Conservation (phyloP, 345 rosid species). For the Citrus australasica region DNA sequence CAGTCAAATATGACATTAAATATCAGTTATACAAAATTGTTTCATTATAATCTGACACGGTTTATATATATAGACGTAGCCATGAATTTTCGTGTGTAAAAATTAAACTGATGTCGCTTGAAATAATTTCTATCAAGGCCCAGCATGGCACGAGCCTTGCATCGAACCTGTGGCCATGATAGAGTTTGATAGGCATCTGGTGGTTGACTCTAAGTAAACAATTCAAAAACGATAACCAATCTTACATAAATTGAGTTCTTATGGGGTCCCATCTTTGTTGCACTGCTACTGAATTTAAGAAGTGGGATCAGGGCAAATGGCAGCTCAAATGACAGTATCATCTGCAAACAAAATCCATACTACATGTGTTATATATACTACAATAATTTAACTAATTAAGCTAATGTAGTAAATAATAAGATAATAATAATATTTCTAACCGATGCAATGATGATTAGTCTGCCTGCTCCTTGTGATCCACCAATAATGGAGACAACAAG, state of each 20-base stretch:
- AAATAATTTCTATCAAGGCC: too few species aligned
- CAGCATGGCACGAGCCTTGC: too few species aligned
- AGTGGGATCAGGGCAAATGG: constrained; percentile 76
- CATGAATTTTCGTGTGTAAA: too few species aligned
- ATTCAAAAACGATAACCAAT: too few species aligned
- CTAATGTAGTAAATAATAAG: not conserved
- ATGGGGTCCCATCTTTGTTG: constrained; percentile 70
- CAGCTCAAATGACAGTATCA: constrained; percentile 69
- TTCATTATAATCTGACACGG: too few species aligned
- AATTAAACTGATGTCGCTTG: too few species aligned
- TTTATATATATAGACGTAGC: too few species aligned
- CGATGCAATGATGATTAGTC: constrained; percentile 62
- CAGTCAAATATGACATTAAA: not conserved
- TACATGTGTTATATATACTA: too few species aligned
- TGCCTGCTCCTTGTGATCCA: constrained; percentile 57
- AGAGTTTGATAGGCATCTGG: too few species aligned
- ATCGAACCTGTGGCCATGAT: too few species aligned
- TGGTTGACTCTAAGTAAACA: too few species aligned
- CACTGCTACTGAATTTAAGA: constrained; percentile 62
- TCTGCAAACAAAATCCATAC: constrained; percentile 32
- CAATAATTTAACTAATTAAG: not conserved
- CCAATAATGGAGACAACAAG: constrained; percentile 52
- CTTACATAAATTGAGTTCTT: constrained; percentile 57
- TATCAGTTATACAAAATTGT: too few species aligned
- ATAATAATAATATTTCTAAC: constrained; percentile 21